Conservation (phyloP, 768 basidiomycete species). For the Boletales sp. region DNA sequence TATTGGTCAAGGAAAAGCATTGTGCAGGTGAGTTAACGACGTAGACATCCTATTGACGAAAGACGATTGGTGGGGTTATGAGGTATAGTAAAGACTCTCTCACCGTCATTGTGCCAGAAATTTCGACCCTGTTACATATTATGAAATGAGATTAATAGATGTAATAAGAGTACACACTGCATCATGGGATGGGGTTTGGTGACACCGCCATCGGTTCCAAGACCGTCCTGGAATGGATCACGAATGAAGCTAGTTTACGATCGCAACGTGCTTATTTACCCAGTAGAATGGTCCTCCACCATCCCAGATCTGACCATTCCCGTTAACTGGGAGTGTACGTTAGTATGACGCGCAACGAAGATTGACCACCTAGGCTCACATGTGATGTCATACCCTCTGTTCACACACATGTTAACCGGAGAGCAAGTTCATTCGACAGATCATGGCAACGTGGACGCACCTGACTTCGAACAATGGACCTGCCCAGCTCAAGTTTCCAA, state of each 20-base stretch:
- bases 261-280: conserved; percentile 22
- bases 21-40: conserved; percentile 40
- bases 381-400: conserved; percentile 45
- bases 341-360: neutral
- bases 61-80: neutral
- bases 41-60: conserved; percentile 27
- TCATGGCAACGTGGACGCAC: conserved; percentile 26
- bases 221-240: conserved; percentile 22
- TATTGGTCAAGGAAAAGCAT: conserved; percentile 9
- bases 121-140: conserved; percentile 28
- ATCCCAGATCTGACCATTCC: conserved; percentile 39
- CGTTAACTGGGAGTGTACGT: conserved; percentile 28
- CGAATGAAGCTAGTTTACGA: neutral
- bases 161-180: conserved; percentile 20
- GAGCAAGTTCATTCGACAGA: too few species aligned
- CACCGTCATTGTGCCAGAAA: conserved; percentile 39
- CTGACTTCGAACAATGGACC: conserved; percentile 54
- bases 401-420: neutral
- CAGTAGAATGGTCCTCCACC: conserved; percentile 44
- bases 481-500: conserved; percentile 49
- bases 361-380: conserved; percentile 33
- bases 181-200: conserved; percentile 39
- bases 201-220: conserved; percentile 9
- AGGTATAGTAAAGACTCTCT: neutral
- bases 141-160: neutral